phyloP scores from a whole-genome alignment of 257 asterid genomes.

The Gentiana dahurica region DNA sequence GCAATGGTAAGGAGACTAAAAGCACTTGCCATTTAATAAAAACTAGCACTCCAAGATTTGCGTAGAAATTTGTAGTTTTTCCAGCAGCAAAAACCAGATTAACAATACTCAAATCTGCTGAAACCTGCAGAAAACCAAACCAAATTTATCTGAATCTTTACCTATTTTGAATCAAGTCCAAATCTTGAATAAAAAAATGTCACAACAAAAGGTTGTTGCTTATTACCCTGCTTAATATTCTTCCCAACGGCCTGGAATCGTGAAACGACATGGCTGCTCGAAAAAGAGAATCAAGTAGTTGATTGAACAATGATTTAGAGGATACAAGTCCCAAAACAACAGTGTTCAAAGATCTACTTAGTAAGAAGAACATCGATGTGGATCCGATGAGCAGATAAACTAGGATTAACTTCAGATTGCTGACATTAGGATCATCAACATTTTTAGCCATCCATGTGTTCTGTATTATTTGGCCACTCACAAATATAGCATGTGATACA shows the following conservation, averaged over 20 bases:
- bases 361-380: constrained; percentile 35
- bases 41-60: constrained; percentile 57
- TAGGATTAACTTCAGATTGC: constrained; percentile 43
- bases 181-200: background rate
- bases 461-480: constrained; percentile 48
- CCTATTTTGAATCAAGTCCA: no score
- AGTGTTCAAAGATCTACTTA: constrained; percentile 40
- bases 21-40: constrained; percentile 89
- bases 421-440: constrained; percentile 49
- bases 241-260: constrained; percentile 90
- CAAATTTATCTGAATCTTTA: background rate
- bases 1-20: constrained; percentile 72
- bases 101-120: constrained; percentile 75
- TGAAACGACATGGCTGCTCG: constrained; percentile 97
- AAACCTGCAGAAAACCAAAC: constrained; percentile 43
- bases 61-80: constrained; percentile 57
- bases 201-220: background rate
- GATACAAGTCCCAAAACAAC: constrained; percentile 65
- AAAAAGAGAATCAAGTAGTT: constrained; percentile 54
- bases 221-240: constrained; percentile 84
- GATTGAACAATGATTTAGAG: constrained; percentile 59
- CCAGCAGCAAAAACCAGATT: constrained; percentile 78
- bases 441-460: constrained; percentile 98
- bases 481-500: constrained; percentile 46
- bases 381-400: constrained; percentile 68